Evolutionary conservation across 1,139 yeast genomes (phyloP).

Genomic region (Barnettozyma hawaiiensis): DNA sequence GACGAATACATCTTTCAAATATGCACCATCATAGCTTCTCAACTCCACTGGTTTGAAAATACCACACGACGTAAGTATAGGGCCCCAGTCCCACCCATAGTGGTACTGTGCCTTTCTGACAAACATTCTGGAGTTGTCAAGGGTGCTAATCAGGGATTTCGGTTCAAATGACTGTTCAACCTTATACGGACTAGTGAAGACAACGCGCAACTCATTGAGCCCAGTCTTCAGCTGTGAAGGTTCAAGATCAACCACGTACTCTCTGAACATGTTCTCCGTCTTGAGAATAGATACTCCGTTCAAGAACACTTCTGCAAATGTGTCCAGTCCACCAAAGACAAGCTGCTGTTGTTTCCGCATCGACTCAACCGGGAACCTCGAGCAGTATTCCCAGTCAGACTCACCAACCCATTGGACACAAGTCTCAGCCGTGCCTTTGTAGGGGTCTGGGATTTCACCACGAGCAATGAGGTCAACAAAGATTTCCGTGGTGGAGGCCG

Average conservation of each 20-base stretch:
- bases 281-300: conserved; percentile 9
- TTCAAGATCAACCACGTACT: conserved; percentile 6
- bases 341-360: conserved; percentile 4
- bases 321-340: conserved; percentile 16
- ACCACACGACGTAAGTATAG: conserved; percentile 42
- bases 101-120: conserved; percentile 50
- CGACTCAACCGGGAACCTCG: background rate
- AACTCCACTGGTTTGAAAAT: conserved; percentile 39
- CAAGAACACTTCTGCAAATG: conserved; percentile 15
- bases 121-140: conserved; percentile 30
- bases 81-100: conserved; percentile 61
- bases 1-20: conserved; percentile 18
- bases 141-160: conserved; percentile 10
- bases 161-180: conserved; percentile 12
- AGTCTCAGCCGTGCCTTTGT: conserved; percentile 12
- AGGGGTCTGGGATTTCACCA: conserved; percentile 14
- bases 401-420: conserved; percentile 16
- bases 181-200: conserved; percentile 11
- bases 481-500: conserved; percentile 13
- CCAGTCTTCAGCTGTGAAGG: background rate
- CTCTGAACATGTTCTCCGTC: conserved; percentile 15
- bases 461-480: conserved; percentile 16
- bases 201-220: conserved; percentile 9
- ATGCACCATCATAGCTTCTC: conserved; percentile 25
- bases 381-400: conserved; percentile 16